Conservation (phyloP, 129 eudicot species). For the Ambrosia trifida region DNA sequence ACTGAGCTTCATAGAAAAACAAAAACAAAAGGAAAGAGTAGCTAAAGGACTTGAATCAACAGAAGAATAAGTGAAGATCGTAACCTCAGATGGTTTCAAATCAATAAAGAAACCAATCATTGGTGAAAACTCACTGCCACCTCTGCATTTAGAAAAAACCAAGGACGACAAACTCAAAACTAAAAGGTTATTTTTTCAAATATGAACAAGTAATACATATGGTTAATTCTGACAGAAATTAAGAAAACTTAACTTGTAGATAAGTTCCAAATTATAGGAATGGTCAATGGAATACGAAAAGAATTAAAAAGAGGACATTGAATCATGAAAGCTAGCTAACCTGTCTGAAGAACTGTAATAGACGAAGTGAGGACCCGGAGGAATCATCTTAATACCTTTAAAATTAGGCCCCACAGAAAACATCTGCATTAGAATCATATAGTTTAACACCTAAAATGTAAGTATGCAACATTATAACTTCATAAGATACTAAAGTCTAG, state of each 20-base stretch:
- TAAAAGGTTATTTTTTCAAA: too few species aligned
- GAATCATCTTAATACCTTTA: conserved; percentile 95
- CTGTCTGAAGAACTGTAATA: conserved; percentile 77
- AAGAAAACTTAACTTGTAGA: too few species aligned
- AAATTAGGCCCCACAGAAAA: conserved; percentile 78
- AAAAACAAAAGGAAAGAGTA: background rate
- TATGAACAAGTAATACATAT: too few species aligned
- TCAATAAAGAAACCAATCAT: conserved; percentile 70
- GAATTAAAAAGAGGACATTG: background rate
- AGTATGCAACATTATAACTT: background rate
- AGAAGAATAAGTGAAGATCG: background rate
- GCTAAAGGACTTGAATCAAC: background rate
- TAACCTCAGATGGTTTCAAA: conserved; percentile 70
- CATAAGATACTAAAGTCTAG: background rate
- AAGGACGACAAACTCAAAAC: too few species aligned
- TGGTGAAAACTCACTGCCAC: conserved; percentile 78
- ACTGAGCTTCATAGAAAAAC: background rate
- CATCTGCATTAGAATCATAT: conserved; percentile 51
- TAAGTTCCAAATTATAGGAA: background rate
- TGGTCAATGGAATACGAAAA: conserved; percentile 2
- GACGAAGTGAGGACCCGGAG: conserved; percentile 89
- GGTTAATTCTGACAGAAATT: too few species aligned
- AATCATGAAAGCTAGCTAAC: conserved; percentile 37
- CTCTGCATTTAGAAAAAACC: conserved; percentile 71
- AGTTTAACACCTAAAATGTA: conserved; percentile 9